Conservation (phyloP, 768 basidiomycete genomes). For the Candolleomyces efflorescens region DNA sequence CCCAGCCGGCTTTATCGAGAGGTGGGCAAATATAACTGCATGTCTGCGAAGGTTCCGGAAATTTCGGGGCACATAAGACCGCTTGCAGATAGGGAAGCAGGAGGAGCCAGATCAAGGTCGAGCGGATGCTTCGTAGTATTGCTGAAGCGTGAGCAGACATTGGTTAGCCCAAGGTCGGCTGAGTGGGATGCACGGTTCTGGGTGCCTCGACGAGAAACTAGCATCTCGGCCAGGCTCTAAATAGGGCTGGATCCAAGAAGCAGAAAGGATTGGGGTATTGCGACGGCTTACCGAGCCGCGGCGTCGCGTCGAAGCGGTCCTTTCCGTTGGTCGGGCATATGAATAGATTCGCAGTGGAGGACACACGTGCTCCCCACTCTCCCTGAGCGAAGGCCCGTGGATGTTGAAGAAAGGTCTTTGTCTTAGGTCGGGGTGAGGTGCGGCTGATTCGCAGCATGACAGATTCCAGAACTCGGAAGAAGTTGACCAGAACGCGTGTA, state of each 20-base stretch:
- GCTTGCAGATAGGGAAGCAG: background rate
- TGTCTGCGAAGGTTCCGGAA: background rate
- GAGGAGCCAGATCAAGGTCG: background rate
- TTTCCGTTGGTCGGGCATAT: background rate
- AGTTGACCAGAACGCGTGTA: background rate
- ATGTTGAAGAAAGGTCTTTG: background rate
- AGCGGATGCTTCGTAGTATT: too few species aligned
- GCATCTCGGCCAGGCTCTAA: background rate
- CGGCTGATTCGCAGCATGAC: background rate
- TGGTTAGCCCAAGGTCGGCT: background rate
- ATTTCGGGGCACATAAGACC: background rate
- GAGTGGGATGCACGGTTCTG: background rate
- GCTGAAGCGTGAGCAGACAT: background rate
- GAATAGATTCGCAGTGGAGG: background rate
- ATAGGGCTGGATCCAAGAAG: background rate
- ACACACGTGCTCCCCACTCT: background rate
- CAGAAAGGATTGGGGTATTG: background rate
- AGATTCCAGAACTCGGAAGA: background rate
- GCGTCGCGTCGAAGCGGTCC: background rate
- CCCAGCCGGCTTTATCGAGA: conserved; percentile 1
- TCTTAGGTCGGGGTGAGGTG: background rate
- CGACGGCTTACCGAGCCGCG: background rate
- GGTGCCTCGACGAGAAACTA: too few species aligned
- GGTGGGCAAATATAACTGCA: background rate
- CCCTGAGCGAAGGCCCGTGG: background rate